A percentile compares a stretch with the other conserved stretches of the same genome.
Conservation (phyloP, 139 green algal genomes). For the Chlamydomonas eustigma region DNA sequence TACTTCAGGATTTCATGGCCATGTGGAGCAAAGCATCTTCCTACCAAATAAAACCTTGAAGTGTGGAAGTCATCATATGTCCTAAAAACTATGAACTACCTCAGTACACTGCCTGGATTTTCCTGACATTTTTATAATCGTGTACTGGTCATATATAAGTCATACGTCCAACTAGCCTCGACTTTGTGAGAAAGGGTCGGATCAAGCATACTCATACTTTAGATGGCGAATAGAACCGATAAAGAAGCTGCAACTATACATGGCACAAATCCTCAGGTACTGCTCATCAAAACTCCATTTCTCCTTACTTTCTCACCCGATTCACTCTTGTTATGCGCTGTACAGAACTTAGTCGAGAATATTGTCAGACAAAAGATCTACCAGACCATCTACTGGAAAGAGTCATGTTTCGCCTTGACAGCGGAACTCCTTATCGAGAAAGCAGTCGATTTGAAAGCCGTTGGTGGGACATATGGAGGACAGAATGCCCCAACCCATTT, state of each 20-base stretch:
- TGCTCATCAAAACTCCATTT: no score
- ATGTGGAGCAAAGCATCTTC: no score
- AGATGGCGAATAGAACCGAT: constrained; percentile 90
- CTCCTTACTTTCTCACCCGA: constrained; percentile 15
- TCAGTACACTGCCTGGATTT: no score
- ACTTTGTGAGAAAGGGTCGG: no score
- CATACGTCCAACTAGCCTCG: no score
- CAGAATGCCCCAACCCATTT: constrained; percentile 82
- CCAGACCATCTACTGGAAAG: constrained; percentile 93
- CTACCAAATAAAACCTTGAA: no score
- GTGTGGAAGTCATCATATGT: no score
- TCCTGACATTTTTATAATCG: no score
- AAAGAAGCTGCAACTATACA: constrained; percentile 61
- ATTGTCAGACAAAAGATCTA: constrained; percentile 93
- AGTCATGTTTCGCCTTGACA: constrained; percentile 95
- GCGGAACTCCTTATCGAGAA: constrained; percentile 94
- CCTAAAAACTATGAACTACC: no score
- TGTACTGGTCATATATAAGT: no score
- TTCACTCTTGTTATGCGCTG: background rate
- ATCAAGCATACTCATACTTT: no score
- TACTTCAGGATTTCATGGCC: no score
- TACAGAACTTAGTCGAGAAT: constrained; percentile 90
- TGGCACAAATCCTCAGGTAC: constrained; percentile 91
- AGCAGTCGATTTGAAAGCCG: constrained; percentile 78
- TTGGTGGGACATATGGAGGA: constrained; percentile 85